These are phyloP conservation scores for Tylopilus sp. DNA, from an alignment of 768 basidiomycete genomes.

Conservation along the genomic window DNA sequence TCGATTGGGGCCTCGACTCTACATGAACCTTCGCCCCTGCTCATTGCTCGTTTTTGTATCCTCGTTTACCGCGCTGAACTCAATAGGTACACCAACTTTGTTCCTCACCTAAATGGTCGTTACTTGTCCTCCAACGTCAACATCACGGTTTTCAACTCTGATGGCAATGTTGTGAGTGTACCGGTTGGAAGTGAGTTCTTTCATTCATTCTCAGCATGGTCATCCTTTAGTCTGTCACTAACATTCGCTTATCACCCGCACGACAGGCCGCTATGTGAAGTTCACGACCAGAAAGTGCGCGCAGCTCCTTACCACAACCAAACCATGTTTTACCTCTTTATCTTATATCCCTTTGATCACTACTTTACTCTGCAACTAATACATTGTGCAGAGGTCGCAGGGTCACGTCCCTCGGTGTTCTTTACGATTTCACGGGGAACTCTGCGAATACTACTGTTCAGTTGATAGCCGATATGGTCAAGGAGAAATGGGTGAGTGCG, in stretches of 20 bases:
- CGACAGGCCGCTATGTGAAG: constrained; percentile 57
- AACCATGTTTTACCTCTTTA: too few relatives aligned
- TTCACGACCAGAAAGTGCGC: constrained; percentile 71
- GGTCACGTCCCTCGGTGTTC: constrained; percentile 59
- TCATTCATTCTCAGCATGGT: too few relatives aligned
- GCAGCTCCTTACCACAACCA: too few relatives aligned
- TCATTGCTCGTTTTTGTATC: too few relatives aligned
- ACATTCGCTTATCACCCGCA: constrained; percentile 30
- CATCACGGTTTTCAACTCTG: constrained; percentile 59
- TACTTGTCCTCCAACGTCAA: constrained; percentile 87
- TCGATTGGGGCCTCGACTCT: not conserved
- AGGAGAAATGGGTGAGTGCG: constrained; percentile 64
- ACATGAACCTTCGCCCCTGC: too few relatives aligned
- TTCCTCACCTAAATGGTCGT: constrained; percentile 58
- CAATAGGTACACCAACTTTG: too few relatives aligned
- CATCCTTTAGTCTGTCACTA: constrained; percentile 21
- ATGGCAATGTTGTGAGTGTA: constrained; percentile 36
- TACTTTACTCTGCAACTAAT: too few relatives aligned
- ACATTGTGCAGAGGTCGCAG: not conserved
- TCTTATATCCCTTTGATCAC: too few relatives aligned
- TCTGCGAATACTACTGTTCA: constrained; percentile 64
- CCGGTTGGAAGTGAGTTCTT: constrained; percentile 36
- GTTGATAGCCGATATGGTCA: constrained; percentile 67
- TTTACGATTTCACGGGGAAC: constrained; percentile 76
- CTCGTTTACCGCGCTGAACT: not conserved